These are phyloP conservation scores for Hypoxylon sp. DNA, from an alignment of 2,329 filamentous ascomycete species.

Conservation along the genomic window DNA sequence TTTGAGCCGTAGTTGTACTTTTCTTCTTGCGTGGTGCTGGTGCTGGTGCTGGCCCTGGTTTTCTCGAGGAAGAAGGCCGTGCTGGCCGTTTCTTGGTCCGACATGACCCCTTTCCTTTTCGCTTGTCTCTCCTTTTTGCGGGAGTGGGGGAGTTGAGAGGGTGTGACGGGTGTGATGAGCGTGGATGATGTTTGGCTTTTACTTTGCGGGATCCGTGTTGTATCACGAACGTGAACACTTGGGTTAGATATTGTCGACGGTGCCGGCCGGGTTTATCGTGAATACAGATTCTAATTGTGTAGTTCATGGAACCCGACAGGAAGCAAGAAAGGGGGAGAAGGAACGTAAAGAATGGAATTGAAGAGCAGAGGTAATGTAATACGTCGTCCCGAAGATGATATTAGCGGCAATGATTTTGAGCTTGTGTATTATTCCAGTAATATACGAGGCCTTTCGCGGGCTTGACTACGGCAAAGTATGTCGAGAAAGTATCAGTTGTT, in stretches of 20 bases:
- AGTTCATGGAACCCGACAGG: neutral
- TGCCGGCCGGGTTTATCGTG: neutral
- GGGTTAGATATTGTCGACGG: neutral
- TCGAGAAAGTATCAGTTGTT: neutral
- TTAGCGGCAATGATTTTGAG: neutral
- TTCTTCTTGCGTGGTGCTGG: neutral
- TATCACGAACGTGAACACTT: neutral
- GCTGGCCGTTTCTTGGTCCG: neutral
- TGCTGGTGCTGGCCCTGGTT: neutral
- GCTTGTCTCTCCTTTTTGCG: neutral
- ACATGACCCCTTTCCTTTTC: neutral
- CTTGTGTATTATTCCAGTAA: neutral
- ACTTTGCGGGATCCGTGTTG: neutral
- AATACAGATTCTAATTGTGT: neutral
- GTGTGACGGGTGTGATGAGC: neutral
- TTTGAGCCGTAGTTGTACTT: neutral
- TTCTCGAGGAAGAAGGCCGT: neutral
- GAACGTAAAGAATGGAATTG: neutral
- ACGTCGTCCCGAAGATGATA: neutral
- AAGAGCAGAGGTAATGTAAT: neutral
- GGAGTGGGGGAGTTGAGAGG: neutral
- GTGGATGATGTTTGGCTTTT: neutral
- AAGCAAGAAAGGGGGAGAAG: neutral
- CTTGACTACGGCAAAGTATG: neutral
- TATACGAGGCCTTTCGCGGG: neutral